Evolutionary conservation across 1,139 yeast genomes (phyloP), one percentile per base, ranked within the genome.

Genomic region (Diutina pseudorugosa): DNA sequence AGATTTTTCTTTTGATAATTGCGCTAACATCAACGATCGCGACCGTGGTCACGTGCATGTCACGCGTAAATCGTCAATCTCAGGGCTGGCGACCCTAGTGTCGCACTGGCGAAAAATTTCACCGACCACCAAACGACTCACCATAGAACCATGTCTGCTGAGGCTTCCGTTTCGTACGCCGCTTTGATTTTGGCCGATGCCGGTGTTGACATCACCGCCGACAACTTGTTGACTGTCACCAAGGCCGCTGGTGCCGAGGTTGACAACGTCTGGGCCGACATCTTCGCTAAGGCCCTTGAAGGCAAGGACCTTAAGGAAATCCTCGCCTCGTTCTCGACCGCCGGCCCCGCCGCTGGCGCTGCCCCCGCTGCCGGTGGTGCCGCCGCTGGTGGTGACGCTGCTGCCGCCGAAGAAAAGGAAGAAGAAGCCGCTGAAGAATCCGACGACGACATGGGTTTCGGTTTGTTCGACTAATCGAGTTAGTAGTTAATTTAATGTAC

Each of bases 121-220:
- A 43, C 30, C 47, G 12, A 19, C 30, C 6, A 12, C 33, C 7
- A 43, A 7, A 4, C 18, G 7, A 23, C 36, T n/a, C 25, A 14
- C 20, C 49, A 27, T 45, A 23, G 36, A 45, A 25, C 18, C 25
- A 45, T 45, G 49, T 45, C 49, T 14, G 19, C 43, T n/a, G 51
- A 48, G n/a, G 51, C 51, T 36, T 19, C 51, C 30, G 51, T 48
- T 36, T 48, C 51, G 43, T 48, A 48, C 51, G 51, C 51, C 36
- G 44, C 51, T 23, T 40, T 48, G 42, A 48, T 48, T 11, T 40
- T 48, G 44, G 51, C 51, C 44, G 51, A 48, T 40, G 44, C 51
- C 41, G 43, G 42, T 9, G 44, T 40, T 16, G 51, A 48, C 19
- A 48, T 48, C 51, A 40, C 51, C 44, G 51, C 51, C 8, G 51